Base-by-base conservation (phyloP, 2,329 filamentous ascomycete genomes). In the Penicillium italicum region DNA sequence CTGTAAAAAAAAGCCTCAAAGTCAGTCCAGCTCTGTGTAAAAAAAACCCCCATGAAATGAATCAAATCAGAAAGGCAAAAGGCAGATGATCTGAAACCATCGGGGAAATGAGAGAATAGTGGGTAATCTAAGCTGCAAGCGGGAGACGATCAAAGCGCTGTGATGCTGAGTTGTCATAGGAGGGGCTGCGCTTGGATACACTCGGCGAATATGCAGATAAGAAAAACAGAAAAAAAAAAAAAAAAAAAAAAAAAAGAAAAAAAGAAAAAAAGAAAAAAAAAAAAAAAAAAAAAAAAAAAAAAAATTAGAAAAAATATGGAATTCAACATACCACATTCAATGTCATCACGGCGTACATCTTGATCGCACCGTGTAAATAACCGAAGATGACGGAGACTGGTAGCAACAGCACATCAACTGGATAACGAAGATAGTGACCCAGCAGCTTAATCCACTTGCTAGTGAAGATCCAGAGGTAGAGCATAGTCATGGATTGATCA, bases 391-490 rank as follows among this genome's bases (percentile, higher is more conserved):
- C 85, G 37, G 91, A 96, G n/a, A 93, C 80, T 0, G 90, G 91
- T 48, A 96, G 79, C 69, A 89, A 89, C 40, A 89, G 70, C 60
- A 96, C 76, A 71, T 97, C 93, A 64, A 83, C 83, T 5, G 93
- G 91, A 73, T 95, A 89, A 62, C 89, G 87, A 66, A 88, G 81
- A 76, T 96, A 94, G 66, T 97, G 86, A 10, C 90, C 91, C 66
- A 94, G 77, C 52, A 97, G 81, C 80, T 97, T 97, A 76, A 97
- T 86, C 54, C 90, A 88, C 78, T 97, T 97, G 73, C 89, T 92
- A 71, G 91, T 90, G 63, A 91, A 85, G 84, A 92, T 90, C 81
- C 89, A 95, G 56, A 83, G 69, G 48, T 85, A 78, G 65, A 92
- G 84, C 31, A 81, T 77, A 73, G 80, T 83, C 67, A 88, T 81